A percentile compares a stretch with the other conserved stretches of the same genome.
Evolutionary conservation across 306 rosid genomes (phyloP).

Genomic region (Abrus precatorius): DNA sequence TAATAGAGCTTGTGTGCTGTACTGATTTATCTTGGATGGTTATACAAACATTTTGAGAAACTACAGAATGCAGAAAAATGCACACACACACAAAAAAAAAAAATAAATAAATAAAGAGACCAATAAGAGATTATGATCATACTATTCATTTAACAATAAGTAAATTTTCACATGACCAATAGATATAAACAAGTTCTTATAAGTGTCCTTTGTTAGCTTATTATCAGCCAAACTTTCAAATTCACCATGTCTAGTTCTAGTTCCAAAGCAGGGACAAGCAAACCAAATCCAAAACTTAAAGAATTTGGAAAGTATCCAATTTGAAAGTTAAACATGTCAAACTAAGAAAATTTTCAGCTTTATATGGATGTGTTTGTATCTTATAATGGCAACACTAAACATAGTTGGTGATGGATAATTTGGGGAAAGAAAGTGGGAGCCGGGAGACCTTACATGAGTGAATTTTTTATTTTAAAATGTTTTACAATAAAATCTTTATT

Average conservation of each 20-base stretch:
- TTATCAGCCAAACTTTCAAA: neutral
- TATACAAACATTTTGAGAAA: neutral
- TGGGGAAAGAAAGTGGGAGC: neutral
- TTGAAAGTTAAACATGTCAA: neutral
- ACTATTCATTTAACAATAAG: slow-evolving; percentile 5
- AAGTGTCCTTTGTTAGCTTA: neutral
- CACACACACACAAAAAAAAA: neutral
- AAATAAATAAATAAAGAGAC: neutral
- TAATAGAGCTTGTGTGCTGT: neutral
- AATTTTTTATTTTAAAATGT: neutral
- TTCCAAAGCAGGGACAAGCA: neutral
- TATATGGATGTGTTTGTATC: neutral
- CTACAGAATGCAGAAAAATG: neutral
- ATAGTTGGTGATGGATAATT: neutral
- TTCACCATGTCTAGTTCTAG: neutral
- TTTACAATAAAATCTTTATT: neutral
- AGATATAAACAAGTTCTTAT: neutral
- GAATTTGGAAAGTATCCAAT: neutral
- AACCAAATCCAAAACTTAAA: neutral
- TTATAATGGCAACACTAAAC: neutral
- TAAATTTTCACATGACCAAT: neutral
- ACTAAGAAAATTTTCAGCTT: neutral
- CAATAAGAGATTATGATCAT: neutral
- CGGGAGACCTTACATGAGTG: no score
- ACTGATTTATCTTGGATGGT: neutral